Percentiles rank a stretch among this genome's conserved stretches.
These are phyloP conservation scores for Lactifluus piperatus DNA, from an alignment of 768 basidiomycete species.

Conservation along the genomic window DNA sequence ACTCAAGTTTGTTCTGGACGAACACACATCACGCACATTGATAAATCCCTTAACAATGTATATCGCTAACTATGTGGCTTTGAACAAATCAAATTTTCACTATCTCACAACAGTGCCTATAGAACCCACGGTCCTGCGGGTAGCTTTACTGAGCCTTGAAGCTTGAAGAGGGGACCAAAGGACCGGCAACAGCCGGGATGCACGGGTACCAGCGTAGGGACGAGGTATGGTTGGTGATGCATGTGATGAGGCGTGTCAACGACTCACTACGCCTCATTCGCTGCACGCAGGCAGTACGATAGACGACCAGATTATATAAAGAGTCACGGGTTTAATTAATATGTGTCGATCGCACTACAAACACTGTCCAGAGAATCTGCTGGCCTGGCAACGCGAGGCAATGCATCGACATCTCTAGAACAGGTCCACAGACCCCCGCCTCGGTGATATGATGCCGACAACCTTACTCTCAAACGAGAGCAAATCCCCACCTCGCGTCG, in stretches of 20 bases:
- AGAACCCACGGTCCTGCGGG: not conserved
- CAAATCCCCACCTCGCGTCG: conserved; percentile 28
- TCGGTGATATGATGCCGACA: conserved; percentile 28
- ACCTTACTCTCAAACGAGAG: conserved; percentile 31
- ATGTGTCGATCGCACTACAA: not conserved
- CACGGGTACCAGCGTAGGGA: too few species aligned
- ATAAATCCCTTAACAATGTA: conserved; percentile 13
- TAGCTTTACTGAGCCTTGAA: not conserved
- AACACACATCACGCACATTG: conserved; percentile 1
- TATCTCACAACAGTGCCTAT: not conserved
- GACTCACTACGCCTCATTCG: too few species aligned
- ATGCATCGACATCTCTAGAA: conserved; percentile 20
- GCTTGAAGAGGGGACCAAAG: not conserved
- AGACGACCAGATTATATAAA: not conserved
- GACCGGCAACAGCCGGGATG: not conserved
- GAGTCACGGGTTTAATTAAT: not conserved
- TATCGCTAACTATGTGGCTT: not conserved
- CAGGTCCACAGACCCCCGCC: conserved; percentile 26
- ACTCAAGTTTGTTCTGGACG: not conserved
- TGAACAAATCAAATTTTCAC: not conserved
- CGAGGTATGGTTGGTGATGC: too few species aligned
- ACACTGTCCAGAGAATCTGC: not conserved
- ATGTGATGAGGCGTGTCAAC: too few species aligned
- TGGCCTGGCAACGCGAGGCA: not conserved
- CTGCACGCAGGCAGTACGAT: not conserved